phyloP scores from a whole-genome alignment of 192 early-diverging fungal species.

The Oehlia diaphana region DNA sequence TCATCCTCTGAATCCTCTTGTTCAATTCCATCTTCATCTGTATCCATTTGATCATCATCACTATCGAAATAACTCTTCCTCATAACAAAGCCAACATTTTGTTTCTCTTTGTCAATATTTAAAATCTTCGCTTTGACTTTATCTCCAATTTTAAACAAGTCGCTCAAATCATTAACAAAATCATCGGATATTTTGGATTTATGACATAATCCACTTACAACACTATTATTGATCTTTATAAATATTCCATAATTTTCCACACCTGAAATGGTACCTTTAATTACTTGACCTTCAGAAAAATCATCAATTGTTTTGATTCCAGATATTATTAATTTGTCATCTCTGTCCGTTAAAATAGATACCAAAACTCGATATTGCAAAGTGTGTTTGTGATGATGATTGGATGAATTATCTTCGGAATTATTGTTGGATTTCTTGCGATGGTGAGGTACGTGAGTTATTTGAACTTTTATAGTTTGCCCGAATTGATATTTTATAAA shows the following conservation, averaged over 20 bases:
- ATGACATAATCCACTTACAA: slow-evolving; percentile 84
- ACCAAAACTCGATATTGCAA: slow-evolving; percentile 68
- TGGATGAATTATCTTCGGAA: background rate
- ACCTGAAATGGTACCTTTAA: slow-evolving; percentile 74
- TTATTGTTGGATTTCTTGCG: background rate
- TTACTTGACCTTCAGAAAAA: slow-evolving; percentile 69
- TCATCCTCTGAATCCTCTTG: slow-evolving; percentile 42
- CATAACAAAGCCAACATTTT: slow-evolving; percentile 73
- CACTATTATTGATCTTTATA: slow-evolving; percentile 74
- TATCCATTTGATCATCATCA: slow-evolving; percentile 37
- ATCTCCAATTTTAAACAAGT: slow-evolving; percentile 82
- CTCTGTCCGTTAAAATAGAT: slow-evolving; percentile 59
- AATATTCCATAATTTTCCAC: slow-evolving; percentile 81
- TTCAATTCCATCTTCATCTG: slow-evolving; percentile 29
- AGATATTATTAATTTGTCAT: slow-evolving; percentile 26
- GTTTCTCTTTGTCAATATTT: slow-evolving; percentile 68
- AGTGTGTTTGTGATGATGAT: slow-evolving; percentile 41
- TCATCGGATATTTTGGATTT: slow-evolving; percentile 82
- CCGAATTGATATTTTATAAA: slow-evolving; percentile 63
- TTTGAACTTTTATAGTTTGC: slow-evolving; percentile 50
- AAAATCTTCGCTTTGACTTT: slow-evolving; percentile 79
- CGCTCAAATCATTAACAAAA: slow-evolving; percentile 64
- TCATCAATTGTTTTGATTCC: slow-evolving; percentile 46
- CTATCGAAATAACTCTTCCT: slow-evolving; percentile 82
- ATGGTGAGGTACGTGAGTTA: slow-evolving; percentile 38